Conservation (phyloP, 805 yeast species). For the Yarrowia keelungensis region DNA sequence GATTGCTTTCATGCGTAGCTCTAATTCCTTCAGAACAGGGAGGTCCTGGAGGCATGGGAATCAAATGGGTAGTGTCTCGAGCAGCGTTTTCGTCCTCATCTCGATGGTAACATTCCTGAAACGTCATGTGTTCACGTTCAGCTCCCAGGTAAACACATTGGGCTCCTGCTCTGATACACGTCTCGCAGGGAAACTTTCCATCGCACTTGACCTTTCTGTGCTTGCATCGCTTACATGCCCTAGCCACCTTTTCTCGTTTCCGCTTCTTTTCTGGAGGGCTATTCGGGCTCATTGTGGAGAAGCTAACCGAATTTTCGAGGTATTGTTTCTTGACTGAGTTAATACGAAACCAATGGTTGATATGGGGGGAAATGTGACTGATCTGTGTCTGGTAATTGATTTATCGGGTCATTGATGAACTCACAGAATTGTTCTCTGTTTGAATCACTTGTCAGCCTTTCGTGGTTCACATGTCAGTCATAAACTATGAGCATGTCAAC, state of each 20-base stretch:
- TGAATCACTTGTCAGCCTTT: too few relatives aligned
- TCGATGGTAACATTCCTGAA: constrained; percentile 38
- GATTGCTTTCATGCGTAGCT: constrained; percentile 20
- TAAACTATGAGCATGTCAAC: not conserved
- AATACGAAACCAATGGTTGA: too few relatives aligned
- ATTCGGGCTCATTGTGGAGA: constrained; percentile 6
- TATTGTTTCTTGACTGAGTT: too few relatives aligned
- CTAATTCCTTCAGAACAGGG: constrained; percentile 16
- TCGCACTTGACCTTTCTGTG: constrained; percentile 64
- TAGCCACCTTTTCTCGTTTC: constrained; percentile 50
- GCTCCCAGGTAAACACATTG: constrained; percentile 42
- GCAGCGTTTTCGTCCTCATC: constrained; percentile 7
- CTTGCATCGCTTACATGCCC: constrained; percentile 65
- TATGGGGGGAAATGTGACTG: too few relatives aligned
- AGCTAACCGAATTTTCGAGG: too few relatives aligned
- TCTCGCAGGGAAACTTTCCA: constrained; percentile 59
- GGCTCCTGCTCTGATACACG: constrained; percentile 53
- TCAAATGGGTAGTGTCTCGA: constrained; percentile 14
- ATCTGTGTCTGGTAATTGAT: too few relatives aligned
- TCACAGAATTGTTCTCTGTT: too few relatives aligned
- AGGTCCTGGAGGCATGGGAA: constrained; percentile 23
- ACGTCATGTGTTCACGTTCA: constrained; percentile 28
- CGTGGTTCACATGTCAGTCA: not conserved
- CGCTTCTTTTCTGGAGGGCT: constrained; percentile 36
- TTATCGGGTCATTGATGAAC: too few relatives aligned